Evolutionary conservation across 2,329 filamentous ascomycete species (phyloP).

Genomic region (Epichloe sibirici): DNA sequence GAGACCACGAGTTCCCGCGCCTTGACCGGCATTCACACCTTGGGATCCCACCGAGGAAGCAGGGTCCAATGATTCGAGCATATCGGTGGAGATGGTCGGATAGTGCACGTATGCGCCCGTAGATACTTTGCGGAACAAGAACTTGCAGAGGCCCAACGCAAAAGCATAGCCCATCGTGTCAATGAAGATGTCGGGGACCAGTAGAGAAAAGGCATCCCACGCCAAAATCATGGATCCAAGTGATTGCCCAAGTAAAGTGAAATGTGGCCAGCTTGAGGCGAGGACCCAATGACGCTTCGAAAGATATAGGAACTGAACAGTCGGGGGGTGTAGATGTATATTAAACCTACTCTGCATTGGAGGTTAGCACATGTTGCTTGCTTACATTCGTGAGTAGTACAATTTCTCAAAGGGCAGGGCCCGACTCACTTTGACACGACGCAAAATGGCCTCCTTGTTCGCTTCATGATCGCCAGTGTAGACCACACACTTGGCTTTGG

Average conservation of each 20-base stretch:
- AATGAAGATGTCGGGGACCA: conserved; percentile 87
- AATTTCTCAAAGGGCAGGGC: background rate
- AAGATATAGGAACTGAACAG: conserved; percentile 80
- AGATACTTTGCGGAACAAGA: conserved; percentile 67
- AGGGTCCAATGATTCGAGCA: conserved; percentile 74
- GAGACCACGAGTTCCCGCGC: conserved; percentile 55
- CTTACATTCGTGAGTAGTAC: too few species aligned
- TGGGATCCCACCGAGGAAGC: conserved; percentile 42
- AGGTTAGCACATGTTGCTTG: too few species aligned
- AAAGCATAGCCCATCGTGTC: conserved; percentile 99
- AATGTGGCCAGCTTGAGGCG: conserved; percentile 75
- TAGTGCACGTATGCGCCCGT: conserved; percentile 96
- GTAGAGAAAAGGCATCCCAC: conserved; percentile 83
- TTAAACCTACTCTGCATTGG: conserved; percentile 68
- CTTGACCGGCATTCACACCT: conserved; percentile 76
- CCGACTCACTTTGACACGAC: conserved; percentile 53
- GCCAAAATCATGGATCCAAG: conserved; percentile 77
- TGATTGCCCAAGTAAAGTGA: conserved; percentile 90
- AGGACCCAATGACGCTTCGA: conserved; percentile 79
- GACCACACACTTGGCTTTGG: conserved; percentile 76
- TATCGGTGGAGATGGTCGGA: conserved; percentile 95
- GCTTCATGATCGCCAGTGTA: conserved; percentile 94
- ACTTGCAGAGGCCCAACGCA: conserved; percentile 67
- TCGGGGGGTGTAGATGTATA: conserved; percentile 69
- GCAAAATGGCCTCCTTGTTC: conserved; percentile 66